Percentiles rank a stretch among this genome's conserved stretches.
Conservation (phyloP, 2,329 filamentous ascomycete species). For the Colletotrichum tanaceti region DNA sequence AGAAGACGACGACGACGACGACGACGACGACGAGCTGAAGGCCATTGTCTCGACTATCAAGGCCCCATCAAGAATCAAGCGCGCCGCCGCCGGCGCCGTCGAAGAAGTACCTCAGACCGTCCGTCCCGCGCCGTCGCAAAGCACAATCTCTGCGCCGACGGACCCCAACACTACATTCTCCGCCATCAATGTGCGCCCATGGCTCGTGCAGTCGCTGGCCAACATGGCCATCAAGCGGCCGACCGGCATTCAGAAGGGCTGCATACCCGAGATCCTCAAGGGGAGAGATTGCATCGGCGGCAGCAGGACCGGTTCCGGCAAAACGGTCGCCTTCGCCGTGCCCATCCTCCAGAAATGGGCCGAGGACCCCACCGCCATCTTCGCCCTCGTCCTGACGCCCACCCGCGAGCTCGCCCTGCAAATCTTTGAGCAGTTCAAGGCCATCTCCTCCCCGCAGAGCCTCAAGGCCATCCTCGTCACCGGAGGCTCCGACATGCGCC, state of each 20-base stretch:
- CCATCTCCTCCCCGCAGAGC: slow-evolving; percentile 87
- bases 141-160: slow-evolving; percentile 61
- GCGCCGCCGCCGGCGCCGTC: slow-evolving; percentile 41
- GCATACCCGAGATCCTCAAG: slow-evolving; percentile 91
- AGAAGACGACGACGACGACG: slow-evolving; percentile 49
- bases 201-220: slow-evolving; percentile 84
- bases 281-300: slow-evolving; percentile 96
- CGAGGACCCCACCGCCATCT: slow-evolving; percentile 91
- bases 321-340: slow-evolving; percentile 95
- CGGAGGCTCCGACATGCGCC: slow-evolving; percentile 91
- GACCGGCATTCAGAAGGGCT: slow-evolving; percentile 91
- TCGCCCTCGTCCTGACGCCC: slow-evolving; percentile 87
- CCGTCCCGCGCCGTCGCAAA: slow-evolving; percentile 42
- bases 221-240: slow-evolving; percentile 86
- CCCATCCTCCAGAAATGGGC: slow-evolving; percentile 96
- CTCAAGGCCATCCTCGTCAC: slow-evolving; percentile 92
- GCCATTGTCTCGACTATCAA: slow-evolving; percentile 56
- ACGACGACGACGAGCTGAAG: slow-evolving; percentile 49
- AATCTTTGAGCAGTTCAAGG: slow-evolving; percentile 95
- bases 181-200: slow-evolving; percentile 79
- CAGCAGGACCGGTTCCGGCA: slow-evolving; percentile 94
- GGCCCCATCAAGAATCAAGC: slow-evolving; percentile 64
- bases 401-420: slow-evolving; percentile 93
- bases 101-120: slow-evolving; percentile 40
- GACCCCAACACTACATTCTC: slow-evolving; percentile 75